Conservation (phyloP, 805 yeast genomes). For the Pichia deserticola region DNA sequence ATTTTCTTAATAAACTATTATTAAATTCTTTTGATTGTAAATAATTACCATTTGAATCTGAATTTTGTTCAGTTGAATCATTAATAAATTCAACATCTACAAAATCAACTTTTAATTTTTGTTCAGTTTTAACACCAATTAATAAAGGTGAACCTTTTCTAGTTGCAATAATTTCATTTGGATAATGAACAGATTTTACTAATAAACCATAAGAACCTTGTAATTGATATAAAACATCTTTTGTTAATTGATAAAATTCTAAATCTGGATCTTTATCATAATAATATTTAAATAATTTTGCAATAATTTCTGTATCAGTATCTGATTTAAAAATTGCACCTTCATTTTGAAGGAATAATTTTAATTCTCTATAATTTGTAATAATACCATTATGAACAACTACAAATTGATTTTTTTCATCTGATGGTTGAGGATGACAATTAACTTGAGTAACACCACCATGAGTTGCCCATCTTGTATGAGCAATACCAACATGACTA, state of each 20-base stretch:
- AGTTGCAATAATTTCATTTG: constrained; percentile 93
- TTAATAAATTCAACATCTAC: constrained; percentile 94
- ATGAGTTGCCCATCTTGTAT: constrained; percentile 99
- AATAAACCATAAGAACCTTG: constrained; percentile 97
- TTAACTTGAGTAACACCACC: constrained; percentile 82
- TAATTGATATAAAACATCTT: constrained; percentile 83
- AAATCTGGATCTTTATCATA: constrained; percentile 72
- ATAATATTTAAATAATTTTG: constrained; percentile 85
- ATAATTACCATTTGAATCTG: constrained; percentile 24
- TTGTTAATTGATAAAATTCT: constrained; percentile 88
- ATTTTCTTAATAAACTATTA: constrained; percentile 22
- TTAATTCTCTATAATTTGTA: constrained; percentile 89
- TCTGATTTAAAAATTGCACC: constrained; percentile 84
- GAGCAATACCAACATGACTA: constrained; percentile 94
- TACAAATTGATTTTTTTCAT: constrained; percentile 71
- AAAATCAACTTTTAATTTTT: constrained; percentile 91
- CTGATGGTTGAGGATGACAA: constrained; percentile 97
- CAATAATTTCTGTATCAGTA: constrained; percentile 97
- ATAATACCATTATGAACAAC: constrained; percentile 98
- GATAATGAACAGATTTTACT: constrained; percentile 86
- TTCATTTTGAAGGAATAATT: constrained; percentile 68
- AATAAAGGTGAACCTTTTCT: constrained; percentile 97
- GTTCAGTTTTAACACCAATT: constrained; percentile 95
- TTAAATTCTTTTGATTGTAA: constrained; percentile 13
- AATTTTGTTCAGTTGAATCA: constrained; percentile 33